These are phyloP conservation scores for Plantago elongata DNA, from an alignment of 257 asterid genomes.

Conservation along the genomic window DNA sequence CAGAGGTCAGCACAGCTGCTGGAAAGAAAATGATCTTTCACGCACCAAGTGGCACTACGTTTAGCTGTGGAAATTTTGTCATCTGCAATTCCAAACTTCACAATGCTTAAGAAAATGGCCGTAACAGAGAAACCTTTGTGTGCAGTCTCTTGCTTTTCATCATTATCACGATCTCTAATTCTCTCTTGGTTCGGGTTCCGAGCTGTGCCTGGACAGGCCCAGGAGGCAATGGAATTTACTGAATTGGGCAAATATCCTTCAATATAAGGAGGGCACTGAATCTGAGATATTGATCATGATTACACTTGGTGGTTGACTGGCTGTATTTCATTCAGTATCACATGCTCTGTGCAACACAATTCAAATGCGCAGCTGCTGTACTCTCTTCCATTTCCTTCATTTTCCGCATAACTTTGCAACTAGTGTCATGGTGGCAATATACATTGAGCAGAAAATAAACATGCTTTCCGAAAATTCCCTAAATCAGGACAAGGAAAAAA, in stretches of 20 bases:
- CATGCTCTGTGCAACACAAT: background rate
- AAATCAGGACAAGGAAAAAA: background rate
- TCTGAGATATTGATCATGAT: background rate
- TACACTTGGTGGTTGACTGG: background rate
- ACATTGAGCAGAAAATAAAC: background rate
- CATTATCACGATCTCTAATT: no score
- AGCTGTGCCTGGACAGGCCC: no score
- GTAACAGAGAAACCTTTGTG: no score
- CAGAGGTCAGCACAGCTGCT: slow-evolving; percentile 6
- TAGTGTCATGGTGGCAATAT: background rate
- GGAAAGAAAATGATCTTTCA: slow-evolving; percentile 8
- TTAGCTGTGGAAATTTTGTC: background rate
- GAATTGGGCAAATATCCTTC: background rate
- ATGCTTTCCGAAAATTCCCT: background rate
- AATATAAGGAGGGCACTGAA: background rate
- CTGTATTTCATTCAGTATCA: background rate
- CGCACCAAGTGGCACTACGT: background rate
- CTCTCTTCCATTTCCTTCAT: background rate
- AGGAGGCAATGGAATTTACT: background rate
- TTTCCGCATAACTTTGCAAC: background rate
- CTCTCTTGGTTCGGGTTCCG: no score
- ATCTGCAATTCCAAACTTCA: background rate
- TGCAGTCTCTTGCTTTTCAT: no score
- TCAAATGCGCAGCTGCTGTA: background rate
- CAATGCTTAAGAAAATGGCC: no score